A percentile compares a stretch with the other conserved stretches of the same genome.
phyloP scores from a whole-genome alignment of 768 basidiomycete genomes.

The Thelephora ganbajun region DNA sequence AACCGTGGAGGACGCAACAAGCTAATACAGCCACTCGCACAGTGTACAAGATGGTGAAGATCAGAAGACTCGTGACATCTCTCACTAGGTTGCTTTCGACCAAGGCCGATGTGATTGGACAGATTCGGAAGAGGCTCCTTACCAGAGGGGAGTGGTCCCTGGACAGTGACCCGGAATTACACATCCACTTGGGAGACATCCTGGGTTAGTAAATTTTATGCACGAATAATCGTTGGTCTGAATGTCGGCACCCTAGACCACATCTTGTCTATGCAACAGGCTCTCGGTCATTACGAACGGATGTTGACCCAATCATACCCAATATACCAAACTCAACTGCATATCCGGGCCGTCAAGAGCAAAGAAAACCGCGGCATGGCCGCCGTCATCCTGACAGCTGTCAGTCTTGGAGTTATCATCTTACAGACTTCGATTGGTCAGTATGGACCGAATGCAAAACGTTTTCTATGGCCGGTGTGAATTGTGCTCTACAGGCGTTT shows the following conservation, averaged over 20 bases:
- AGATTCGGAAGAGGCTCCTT: slow-evolving; percentile 62
- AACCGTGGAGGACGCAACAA: neutral
- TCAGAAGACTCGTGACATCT: slow-evolving; percentile 66
- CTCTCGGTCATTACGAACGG: slow-evolving; percentile 75
- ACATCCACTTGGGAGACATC: slow-evolving; percentile 82
- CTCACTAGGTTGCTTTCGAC: slow-evolving; percentile 60
- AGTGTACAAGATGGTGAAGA: slow-evolving; percentile 66
- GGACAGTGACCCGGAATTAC: slow-evolving; percentile 47
- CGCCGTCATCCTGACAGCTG: slow-evolving; percentile 49
- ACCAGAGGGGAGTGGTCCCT: slow-evolving; percentile 21
- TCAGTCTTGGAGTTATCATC: slow-evolving; percentile 54
- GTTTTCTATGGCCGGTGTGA: neutral
- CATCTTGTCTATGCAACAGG: slow-evolving; percentile 75
- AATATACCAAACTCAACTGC: slow-evolving; percentile 68
- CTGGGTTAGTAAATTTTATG: slow-evolving; percentile 44
- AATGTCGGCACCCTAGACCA: slow-evolving; percentile 43
- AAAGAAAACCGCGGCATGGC: slow-evolving; percentile 53
- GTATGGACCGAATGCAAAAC: slow-evolving; percentile 8
- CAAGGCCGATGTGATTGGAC: slow-evolving; percentile 73
- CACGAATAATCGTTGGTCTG: neutral
- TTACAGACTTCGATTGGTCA: slow-evolving; percentile 46
- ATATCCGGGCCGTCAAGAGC: slow-evolving; percentile 40
- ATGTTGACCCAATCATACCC: slow-evolving; percentile 83
- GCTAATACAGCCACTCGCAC: slow-evolving; percentile 28
- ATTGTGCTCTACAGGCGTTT: slow-evolving; percentile 32